phyloP scores from a whole-genome alignment of 129 eudicot genomes.

The Flaveria ramosissima region DNA sequence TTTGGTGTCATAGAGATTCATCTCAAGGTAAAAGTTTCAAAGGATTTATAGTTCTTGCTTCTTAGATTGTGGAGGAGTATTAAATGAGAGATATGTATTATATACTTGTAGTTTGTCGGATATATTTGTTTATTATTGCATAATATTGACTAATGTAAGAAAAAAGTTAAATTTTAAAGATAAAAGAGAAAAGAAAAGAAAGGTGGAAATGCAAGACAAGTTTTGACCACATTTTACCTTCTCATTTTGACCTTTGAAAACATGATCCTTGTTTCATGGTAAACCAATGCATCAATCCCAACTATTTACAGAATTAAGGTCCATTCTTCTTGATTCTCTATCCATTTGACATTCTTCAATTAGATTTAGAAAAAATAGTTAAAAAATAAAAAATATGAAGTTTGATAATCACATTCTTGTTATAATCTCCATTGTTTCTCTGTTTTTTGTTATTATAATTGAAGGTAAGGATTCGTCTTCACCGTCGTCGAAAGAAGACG shows the following conservation, averaged over 20 bases:
- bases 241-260: slow-evolving; percentile 9
- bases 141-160: neutral
- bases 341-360: slow-evolving; percentile 15
- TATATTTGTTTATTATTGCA: no score
- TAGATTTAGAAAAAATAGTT: slow-evolving; percentile 9
- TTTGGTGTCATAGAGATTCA: no score
- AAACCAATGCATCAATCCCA: slow-evolving; percentile 24
- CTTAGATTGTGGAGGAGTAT: no score
- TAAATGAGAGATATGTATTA: no score
- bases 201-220: slow-evolving; percentile 21
- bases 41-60: no score
- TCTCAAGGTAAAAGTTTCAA: no score
- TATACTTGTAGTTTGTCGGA: no score
- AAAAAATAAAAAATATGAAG: slow-evolving; percentile 28
- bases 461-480: neutral
- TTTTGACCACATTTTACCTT: slow-evolving; percentile 30
- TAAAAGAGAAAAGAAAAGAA: neutral
- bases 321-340: slow-evolving; percentile 9
- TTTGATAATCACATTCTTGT: slow-evolving; percentile 31
- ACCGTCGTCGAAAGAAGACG: slow-evolving; percentile 15
- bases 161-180: neutral
- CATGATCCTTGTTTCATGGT: slow-evolving; percentile 24
- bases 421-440: slow-evolving; percentile 27
- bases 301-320: slow-evolving; percentile 24
- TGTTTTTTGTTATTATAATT: slow-evolving; percentile 3